Percentiles rank a stretch among this genome's conserved stretches.
Evolutionary conservation across 345 rosid genomes (phyloP).

Genomic region (Reutealis trisperma): DNA sequence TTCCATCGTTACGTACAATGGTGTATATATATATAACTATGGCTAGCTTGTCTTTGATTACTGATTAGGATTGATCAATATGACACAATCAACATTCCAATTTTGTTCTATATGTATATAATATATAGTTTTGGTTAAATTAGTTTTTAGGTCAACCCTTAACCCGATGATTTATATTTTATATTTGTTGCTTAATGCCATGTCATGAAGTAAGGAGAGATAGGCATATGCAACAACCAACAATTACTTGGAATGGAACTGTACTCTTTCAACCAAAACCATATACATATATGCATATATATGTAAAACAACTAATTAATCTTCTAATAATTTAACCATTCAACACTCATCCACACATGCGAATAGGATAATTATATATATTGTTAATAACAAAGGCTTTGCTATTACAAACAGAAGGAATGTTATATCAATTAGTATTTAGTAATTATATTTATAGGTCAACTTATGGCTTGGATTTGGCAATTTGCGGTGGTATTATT

Average conservation of each 20-base stretch:
- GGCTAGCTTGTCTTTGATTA: neutral
- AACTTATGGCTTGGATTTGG: slow-evolving; percentile 35
- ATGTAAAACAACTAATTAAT: too few relatives aligned
- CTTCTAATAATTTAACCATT: too few relatives aligned
- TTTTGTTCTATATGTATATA: neutral
- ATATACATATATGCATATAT: too few relatives aligned
- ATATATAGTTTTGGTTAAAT: neutral
- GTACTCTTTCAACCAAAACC: neutral
- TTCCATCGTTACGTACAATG: slow-evolving; percentile 14
- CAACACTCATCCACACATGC: neutral
- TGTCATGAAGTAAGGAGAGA: slow-evolving; percentile 32
- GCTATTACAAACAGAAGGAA: neutral
- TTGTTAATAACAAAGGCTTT: slow-evolving; percentile 11
- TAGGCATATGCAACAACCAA: slow-evolving; percentile 6
- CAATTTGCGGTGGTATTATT: slow-evolving; percentile 2
- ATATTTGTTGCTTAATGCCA: slow-evolving; percentile 12
- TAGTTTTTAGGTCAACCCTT: slow-evolving; percentile 44
- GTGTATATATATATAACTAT: neutral
- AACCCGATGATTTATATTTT: slow-evolving; percentile 13
- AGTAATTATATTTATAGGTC: neutral
- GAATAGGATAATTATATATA: slow-evolving; percentile 24
- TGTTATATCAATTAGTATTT: too few relatives aligned
- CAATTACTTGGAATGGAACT: neutral
- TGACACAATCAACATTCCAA: slow-evolving; percentile 14
- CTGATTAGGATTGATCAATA: neutral